A percentile compares a stretch with the other conserved stretches of the same genome.
Conservation (phyloP, 305 asterid species). For the Nicotiana rustica region DNA sequence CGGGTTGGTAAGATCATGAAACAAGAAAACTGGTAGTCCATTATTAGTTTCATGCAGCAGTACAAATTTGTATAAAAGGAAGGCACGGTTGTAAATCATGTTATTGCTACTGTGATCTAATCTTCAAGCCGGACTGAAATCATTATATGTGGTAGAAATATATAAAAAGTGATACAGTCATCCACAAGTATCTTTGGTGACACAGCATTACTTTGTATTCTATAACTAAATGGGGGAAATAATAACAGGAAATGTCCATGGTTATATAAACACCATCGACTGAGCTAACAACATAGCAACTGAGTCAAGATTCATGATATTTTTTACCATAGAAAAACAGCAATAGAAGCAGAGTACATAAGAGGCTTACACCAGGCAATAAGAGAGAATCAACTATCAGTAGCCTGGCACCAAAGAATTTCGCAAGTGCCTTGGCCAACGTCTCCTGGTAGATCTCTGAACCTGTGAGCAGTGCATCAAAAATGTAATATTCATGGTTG, state of each 20-base stretch:
- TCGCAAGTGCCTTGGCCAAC: conserved; percentile 84
- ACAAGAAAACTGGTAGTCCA: neutral
- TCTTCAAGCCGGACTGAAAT: neutral
- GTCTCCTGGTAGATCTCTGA: conserved; percentile 95
- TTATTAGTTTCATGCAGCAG: conserved; percentile 18
- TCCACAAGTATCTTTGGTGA: neutral
- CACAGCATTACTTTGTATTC: conserved; percentile 1
- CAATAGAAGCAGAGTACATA: conserved; percentile 5
- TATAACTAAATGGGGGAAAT: conserved; percentile 9
- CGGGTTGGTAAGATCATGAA: conserved; percentile 5
- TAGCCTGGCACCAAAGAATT: conserved; percentile 68
- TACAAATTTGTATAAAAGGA: neutral
- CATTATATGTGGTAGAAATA: neutral
- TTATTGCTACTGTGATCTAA: neutral
- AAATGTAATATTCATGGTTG: neutral
- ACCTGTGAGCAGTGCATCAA: conserved; percentile 49
- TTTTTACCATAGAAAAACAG: conserved; percentile 2
- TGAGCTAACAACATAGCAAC: conserved; percentile 3
- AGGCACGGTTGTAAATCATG: neutral
- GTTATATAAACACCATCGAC: conserved; percentile 8
- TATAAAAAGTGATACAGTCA: neutral
- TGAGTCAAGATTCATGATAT: neutral
- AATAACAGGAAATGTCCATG: conserved; percentile 9
- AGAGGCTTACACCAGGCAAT: conserved; percentile 84
- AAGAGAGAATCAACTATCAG: conserved; percentile 76